Base-by-base conservation (phyloP, 371 early-diverging fungal genomes). In the Rhizopus sp. region DNA sequence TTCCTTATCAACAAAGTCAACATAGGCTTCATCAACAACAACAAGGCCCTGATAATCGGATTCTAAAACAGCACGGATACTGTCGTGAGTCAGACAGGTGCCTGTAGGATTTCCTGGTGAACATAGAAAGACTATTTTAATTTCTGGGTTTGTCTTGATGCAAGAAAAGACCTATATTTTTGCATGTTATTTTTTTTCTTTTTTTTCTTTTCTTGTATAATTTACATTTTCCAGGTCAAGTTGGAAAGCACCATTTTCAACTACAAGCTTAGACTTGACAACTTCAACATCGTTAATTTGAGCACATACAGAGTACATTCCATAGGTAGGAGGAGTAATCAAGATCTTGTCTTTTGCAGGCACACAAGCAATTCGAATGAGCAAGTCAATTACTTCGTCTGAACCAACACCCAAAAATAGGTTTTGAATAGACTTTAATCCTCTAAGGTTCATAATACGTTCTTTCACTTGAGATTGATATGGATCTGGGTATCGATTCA, bases 61-160 rank as follows among this genome's bases (percentile, higher is more conserved):
- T 45, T 91, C 88, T 1, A 98, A 80, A 7, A 98, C 77, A 10
- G 73, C 70, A 47, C 78, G 75, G 55, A 99, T 89, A 57, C 88
- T 90, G 6, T 75, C 73, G 58, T 88, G 82, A 15, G 55, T 54
- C 40, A 99, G 77, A 17, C 80, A 77, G 4, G 93, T 91, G 39
- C 97, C 97, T 1, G 99, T 99, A 15, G 99, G 99, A 76, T 99
- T 99, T 57, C 99, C 99, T 6, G 99, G 99, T 16, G 94, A 93
- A 75, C 98, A 98, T 59, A 98, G 80, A 73, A 95, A 94, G 45
- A 97, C 73, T 9, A 97, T 59, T 68, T 97, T 97, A 69, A 96
- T 86, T 8, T 82, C 61, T 12, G 90, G 86, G 57, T 95, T 85
- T 41, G 80, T 73, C 16, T 73, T 67, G 13, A 93, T 52, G 1